Conservation (phyloP, 108 stramenopile genomes). For the Ochromonas danica region DNA sequence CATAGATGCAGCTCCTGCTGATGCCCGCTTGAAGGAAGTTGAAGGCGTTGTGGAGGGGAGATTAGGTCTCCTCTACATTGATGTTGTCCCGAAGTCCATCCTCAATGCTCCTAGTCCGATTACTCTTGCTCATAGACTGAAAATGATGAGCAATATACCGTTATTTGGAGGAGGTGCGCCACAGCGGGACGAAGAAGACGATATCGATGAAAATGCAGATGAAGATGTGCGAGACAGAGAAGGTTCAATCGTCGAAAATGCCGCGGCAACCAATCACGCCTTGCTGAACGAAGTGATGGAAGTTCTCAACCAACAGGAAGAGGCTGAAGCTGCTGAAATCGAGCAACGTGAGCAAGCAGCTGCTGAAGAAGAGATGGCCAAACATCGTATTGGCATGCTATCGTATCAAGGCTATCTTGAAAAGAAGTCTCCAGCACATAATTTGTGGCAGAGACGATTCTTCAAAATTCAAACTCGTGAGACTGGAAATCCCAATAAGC, state of each 20-base stretch:
- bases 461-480: not conserved
- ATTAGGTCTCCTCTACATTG: not conserved
- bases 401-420: constrained; percentile 1
- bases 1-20: not conserved
- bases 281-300: constrained; percentile 8
- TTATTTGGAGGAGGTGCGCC: not conserved
- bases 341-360: not conserved
- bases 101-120: not conserved
- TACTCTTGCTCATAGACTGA: not conserved
- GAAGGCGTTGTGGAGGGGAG: constrained; percentile 1
- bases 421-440: not conserved
- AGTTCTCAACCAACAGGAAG: constrained; percentile 2
- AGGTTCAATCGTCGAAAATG: not conserved
- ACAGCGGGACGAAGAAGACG: not conserved
- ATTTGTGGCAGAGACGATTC: constrained; percentile 12
- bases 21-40: not conserved
- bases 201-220: not conserved
- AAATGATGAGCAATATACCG: not conserved
- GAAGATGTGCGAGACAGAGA: not conserved
- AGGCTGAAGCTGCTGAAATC: not conserved
- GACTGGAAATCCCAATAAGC: constrained; percentile 1
- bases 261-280: not conserved
- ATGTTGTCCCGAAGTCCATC: not conserved
- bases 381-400: not conserved
- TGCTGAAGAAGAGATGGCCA: not conserved